phyloP scores from a whole-genome alignment of 179 eudicot species.

The Amaranthus tricolor region DNA sequence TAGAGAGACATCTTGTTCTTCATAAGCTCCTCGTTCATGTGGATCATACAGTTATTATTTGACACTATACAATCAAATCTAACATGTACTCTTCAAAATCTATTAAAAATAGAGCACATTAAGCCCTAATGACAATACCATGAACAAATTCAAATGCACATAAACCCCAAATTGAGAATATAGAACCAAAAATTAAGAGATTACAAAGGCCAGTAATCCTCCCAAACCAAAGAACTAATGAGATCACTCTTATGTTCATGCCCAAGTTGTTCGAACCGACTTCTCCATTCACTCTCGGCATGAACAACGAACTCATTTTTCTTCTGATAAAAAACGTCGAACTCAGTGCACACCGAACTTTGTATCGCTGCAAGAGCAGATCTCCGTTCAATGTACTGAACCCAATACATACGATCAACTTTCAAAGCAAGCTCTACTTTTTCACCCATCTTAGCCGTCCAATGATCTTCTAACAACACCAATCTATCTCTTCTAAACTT shows the following conservation, averaged over 20 bases:
- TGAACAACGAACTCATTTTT: slow-evolving; percentile 71
- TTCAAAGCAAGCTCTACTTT: slow-evolving; percentile 55
- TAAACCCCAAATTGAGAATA: no score
- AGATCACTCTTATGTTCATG: slow-evolving; percentile 53
- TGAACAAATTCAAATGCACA: no score
- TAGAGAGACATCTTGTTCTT: no score
- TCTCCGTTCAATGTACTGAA: slow-evolving; percentile 66
- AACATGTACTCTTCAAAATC: no score
- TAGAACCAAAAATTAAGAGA: background rate
- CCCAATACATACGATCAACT: slow-evolving; percentile 58
- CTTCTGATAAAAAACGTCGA: slow-evolving; percentile 65
- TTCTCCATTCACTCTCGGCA: slow-evolving; percentile 91
- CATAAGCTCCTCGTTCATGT: no score
- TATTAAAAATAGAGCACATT: no score
- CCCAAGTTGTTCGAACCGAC: slow-evolving; percentile 76
- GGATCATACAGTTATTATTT: no score
- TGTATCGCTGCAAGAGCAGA: slow-evolving; percentile 67
- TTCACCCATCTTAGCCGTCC: slow-evolving; percentile 60
- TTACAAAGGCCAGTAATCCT: slow-evolving; percentile 36
- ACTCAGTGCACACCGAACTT: slow-evolving; percentile 60
- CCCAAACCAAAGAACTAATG: slow-evolving; percentile 30
- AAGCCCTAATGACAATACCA: no score
- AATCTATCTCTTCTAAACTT: slow-evolving; percentile 68
- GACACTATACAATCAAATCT: no score
- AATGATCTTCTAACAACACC: slow-evolving; percentile 72